Base-by-base conservation (phyloP, 495 filamentous ascomycete genomes). In the Elaphomyces granulatus region DNA sequence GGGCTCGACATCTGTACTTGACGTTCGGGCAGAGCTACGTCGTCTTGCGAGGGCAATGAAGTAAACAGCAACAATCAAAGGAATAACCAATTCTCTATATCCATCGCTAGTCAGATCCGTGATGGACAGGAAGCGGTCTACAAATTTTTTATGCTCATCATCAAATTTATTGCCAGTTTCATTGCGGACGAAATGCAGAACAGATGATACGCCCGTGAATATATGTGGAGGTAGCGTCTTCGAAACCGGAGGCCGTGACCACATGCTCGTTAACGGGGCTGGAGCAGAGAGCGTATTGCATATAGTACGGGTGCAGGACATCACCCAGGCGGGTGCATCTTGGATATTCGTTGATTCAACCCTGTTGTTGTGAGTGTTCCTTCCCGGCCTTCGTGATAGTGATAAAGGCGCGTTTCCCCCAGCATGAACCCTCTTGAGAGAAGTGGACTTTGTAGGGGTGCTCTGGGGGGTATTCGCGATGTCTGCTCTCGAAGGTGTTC, bases 271-370 rank as follows among this genome's bases (percentile, higher is more conserved):
- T n/a, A 61, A 55, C 10, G 64, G 59, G 34, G 62, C 61, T 40
- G 71, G 63, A 3, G 64, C 67, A 1, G 71, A 66, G 52, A 82
- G 72, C 19, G 61, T 64, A 45, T 79, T 69, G 58, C 78, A 81
- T 3, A 90, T 58, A 20, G 66, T 68, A 16, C 80, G 71, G 20
- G 84, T 71, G 2, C 69, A 68, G 7, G 76, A 71, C 59, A 78
- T 75, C 15, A 77, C 60, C 81, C 80, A 87, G 14, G 60, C 57
- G 0, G 78, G 81, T 15, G 80, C 58, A 39, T 71, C 63, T 38
- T 58, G 56, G 33, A 63, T 63, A 35, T 51, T 57, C 2, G 52
- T 58, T 3, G 55, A 57, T 15, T 20, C 42, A 8, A 49, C 42
- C 8, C 52, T 23, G 38, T 53, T 51, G 34, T 55, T 52, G 1